Conservation (phyloP, 164 flowering plant genomes). For the Piper longum region DNA sequence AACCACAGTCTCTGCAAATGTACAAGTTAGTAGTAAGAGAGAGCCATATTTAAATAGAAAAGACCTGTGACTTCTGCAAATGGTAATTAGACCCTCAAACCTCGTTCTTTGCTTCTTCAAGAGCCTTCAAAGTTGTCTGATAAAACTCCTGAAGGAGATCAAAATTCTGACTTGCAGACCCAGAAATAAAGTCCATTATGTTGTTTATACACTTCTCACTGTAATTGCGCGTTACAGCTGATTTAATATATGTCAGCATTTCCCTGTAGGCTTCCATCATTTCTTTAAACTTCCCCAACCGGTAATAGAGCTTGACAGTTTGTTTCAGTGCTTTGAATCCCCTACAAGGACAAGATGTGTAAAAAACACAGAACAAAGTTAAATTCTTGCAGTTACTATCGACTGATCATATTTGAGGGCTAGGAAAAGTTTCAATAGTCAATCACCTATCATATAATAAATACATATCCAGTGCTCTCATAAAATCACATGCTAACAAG, state of each 20-base stretch:
- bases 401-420: neutral
- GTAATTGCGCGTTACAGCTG: constrained; percentile 94
- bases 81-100: constrained; percentile 17
- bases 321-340: constrained; percentile 97
- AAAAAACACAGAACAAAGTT: neutral
- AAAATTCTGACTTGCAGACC: constrained; percentile 89
- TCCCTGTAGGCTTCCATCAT: constrained; percentile 97
- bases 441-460: too few species aligned
- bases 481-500: neutral
- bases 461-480: neutral
- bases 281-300: constrained; percentile 70
- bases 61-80: neutral
- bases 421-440: neutral
- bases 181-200: constrained; percentile 97
- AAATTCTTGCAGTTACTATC: neutral
- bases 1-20: constrained; percentile 82
- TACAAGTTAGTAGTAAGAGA: constrained; percentile 1
- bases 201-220: constrained; percentile 98
- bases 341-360: constrained; percentile 29
- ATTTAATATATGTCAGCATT: constrained; percentile 92
- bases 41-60: too few species aligned
- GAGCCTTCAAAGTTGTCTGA: constrained; percentile 87
- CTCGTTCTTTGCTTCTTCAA: constrained; percentile 99
- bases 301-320: constrained; percentile 93
- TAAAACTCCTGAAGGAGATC: constrained; percentile 85